Evolutionary conservation across 2,329 filamentous ascomycete genomes (phyloP), one percentile per base, ranked within the genome.

Genomic region (Chaetomiaceae sp.): DNA sequence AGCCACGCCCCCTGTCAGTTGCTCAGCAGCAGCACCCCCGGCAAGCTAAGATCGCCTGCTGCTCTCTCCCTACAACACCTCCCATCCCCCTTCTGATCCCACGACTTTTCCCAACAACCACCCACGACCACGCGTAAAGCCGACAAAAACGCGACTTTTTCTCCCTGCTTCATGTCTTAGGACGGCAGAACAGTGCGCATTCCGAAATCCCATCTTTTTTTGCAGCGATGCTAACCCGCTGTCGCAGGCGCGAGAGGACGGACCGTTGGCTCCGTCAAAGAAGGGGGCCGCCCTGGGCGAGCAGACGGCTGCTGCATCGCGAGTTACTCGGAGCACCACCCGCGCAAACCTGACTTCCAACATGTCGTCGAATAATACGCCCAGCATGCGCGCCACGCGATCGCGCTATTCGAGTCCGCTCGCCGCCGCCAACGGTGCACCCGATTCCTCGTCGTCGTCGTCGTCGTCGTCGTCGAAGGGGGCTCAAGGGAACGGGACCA

Each of bases 381-480:
- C 72, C 57, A 75, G 69, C 63, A 76, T 73, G 59, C 71, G 77
- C 69, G 69, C 76, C 52, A 72, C 77, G 61, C 75, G 80, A 69
- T 82, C 80, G 69, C 78, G 80, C 51, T 80, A 74, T 62, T 81
- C 80, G 57, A 83, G 80, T 62, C 80, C 80, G 25, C 71, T 74
- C 48, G 71, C 71, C 58, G 62, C 58, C 58, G 45, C 62, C 53
- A 69, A 63, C 57, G 61, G 61, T 53, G 61, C 56, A 45, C 33
- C 47, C 57, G 58, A 63, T 48, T 37, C 59, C 46, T 51, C 53
- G 50, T 42, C 56, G 9, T 31, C 25, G 5, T 27, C 25, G 25
- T 27, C 25, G 25, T 27, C 25, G 25, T 31, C 27, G 27, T 31
- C 27, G 8, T 31, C 27, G 51, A 51, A 47, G 45, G 58, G 39